Evolutionary conservation across 2,329 filamentous ascomycete species (phyloP), one percentile per base, ranked within the genome.

Genomic region (Aspergillus ibericus): DNA sequence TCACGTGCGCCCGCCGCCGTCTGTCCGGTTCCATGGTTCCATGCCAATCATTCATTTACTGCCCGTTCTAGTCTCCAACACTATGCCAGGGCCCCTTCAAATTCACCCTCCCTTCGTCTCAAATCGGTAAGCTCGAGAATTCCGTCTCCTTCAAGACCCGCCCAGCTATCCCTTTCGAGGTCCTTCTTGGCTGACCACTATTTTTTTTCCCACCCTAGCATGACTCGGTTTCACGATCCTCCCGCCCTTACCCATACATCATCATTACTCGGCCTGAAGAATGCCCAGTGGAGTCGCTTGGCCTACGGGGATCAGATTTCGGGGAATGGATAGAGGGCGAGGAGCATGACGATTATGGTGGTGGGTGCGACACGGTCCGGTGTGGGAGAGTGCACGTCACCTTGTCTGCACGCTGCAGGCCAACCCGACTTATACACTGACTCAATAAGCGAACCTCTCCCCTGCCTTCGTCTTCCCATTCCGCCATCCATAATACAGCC

Each of bases 401-500:
- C 29, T 32, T 32, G 29, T 32, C 29, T 32, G 29, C 29, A 32
- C 29, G 1, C 29, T 10, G 9, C 29, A 32, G 29, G 9, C 1
- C 29, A 32, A 32, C 9, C 9, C 29, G 29, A 32, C 29, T 32
- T 32, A 10, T 32, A 16, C 2, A 13, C 27, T 16, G 25, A 27
- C n/a, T 56, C 54, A 72, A 65, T 72, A 72, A 9, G 70, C 67
- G 59, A 67, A 70, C 38, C 38, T 66, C 55, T 67, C 67, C 7
- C 63, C 64, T 6, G 55, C 44, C 48, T 60, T 57, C 22, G 65
- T 64, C 55, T 68, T 62, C 29, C 56, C 54, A 63, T 82, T 82
- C 60, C 73, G 76, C 68, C 78, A 71, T 2, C 79, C 80, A 63
- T 89, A 89, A 64, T 83, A 87, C 15, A 82, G 27, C 53, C 85